A percentile compares a stretch with the other conserved stretches of the same genome.
These are phyloP conservation scores for Danielozyma ontarioensis DNA, from an alignment of 805 yeast species.

Conservation along the genomic window DNA sequence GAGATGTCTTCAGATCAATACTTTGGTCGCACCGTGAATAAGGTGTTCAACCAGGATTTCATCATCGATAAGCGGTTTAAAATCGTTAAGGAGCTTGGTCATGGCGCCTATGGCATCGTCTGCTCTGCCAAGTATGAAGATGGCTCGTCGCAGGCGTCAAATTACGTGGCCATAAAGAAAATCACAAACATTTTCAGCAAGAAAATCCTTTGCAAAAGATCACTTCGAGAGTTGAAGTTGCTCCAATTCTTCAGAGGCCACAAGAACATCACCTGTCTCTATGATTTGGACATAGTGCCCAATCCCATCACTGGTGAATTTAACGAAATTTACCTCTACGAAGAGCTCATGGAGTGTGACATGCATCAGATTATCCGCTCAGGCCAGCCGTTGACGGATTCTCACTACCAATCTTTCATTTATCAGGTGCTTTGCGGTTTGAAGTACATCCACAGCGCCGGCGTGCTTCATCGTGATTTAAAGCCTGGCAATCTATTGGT, in stretches of 20 bases:
- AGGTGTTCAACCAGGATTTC: conserved; percentile 75
- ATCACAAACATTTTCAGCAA: conserved; percentile 92
- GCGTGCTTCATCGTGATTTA: conserved; percentile 88
- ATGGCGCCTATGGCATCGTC: conserved; percentile 97
- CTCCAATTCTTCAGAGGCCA: conserved; percentile 93
- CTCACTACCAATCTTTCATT: conserved; percentile 88
- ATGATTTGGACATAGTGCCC: conserved; percentile 89
- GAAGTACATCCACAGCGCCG: conserved; percentile 85
- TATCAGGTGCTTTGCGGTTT: conserved; percentile 91
- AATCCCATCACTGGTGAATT: conserved; percentile 56
- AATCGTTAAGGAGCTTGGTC: conserved; percentile 89
- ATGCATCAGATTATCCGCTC: conserved; percentile 96
- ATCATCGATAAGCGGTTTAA: conserved; percentile 86
- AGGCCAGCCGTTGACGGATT: conserved; percentile 89
- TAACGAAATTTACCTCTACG: conserved; percentile 89
- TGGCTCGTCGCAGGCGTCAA: conserved; percentile 37
- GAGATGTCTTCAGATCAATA: conserved; percentile 6
- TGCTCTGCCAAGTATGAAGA: conserved; percentile 90
- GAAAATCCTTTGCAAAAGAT: conserved; percentile 86
- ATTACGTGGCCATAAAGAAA: conserved; percentile 84
- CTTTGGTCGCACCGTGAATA: conserved; percentile 32
- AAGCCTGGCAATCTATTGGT: conserved; percentile 92
- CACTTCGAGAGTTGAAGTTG: conserved; percentile 84
- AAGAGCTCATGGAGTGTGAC: conserved; percentile 97
- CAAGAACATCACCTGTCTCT: conserved; percentile 90